Evolutionary conservation across 352 stramenopile genomes (phyloP), one percentile per base, ranked within the genome.

Genomic region (Globisporangium radiosum): DNA sequence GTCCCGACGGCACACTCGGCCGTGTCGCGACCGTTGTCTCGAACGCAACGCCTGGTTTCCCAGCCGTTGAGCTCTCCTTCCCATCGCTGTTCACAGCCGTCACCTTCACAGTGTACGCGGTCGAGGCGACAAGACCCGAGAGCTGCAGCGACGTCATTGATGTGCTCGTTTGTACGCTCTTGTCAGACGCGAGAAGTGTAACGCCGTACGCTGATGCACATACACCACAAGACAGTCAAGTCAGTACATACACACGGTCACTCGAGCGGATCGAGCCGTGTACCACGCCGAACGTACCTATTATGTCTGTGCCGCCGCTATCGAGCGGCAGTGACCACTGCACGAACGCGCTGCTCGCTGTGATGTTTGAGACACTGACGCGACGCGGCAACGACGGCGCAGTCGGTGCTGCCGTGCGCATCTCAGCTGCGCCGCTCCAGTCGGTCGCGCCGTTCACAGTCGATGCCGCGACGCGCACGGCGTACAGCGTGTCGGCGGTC

Each of bases 41-140:
- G 19, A 90, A 88, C 7, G 73, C 66, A n/a, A 59, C 57, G 6
- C 70, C 68, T 11, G 51, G 37, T 7, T 59, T 63, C 43, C 56
- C 65, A 0, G 10, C 40, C 1, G 15, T 44, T 1, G 66, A 59
- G 36, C 75, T 85, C 50, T 63, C 64, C 17, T 61, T 65, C 8
- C 50, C 65, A 5, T 56, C 47, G 7, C 54, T 36, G 54, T 90
- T 88, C 11, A 71, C 62, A 0, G 68, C 72, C n/a, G 47, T 64
- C 25, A 88, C 51, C 40, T 87, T 84, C 11, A 83, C 65, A 0
- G 72, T 80, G 62, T 90, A 88, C 8, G 70, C 54, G 4, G 67
- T 84, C 8, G 57, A 60, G 2, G 76, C 71, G 11, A 72, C 5
- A 5, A 88, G 61, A 25, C 58, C 38, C 6, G 47, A 70, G 4